Evolutionary conservation across 2,329 filamentous ascomycete genomes (phyloP), one percentile per base, ranked within the genome.

Genomic region (Diaporthe humulicola): DNA sequence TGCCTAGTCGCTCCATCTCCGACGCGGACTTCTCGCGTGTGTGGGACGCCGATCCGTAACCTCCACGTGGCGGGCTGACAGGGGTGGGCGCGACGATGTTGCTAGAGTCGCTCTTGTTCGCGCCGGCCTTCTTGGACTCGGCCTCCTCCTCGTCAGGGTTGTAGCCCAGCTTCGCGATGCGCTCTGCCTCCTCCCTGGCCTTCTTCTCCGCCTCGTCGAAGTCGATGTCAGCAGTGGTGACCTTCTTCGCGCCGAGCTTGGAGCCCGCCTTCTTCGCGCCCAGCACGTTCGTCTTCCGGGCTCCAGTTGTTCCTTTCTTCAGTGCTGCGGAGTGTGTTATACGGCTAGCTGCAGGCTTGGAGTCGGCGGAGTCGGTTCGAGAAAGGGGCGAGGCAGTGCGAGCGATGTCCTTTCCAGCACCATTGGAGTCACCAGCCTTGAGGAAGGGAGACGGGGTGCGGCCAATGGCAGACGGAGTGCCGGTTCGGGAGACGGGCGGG

Each of bases 141-240:
- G 85, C 83, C 61, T 83, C 89, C 78, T 90, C 90, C 84, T 98
- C 96, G 77, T 98, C 94, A 0, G 96, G 95, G 80, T 99, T 95
- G 81, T 99, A 99, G 52, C 97, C 97, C 30, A 99, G 88, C 86
- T 98, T 98, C 83, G 93, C 95, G 82, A 98, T 97, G 78, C 97
- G 93, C 84, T 98, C 97, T 3, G 96, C 97, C 85, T 99, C 97
- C 85, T 98, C 97, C 84, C 96, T 98, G 57, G 97, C 97, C 86
- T 97, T 98, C 85, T 94, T 95, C 88, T 99, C 97, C 4, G 96
- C 97, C 83, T 96, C 97, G 78, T 99, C 97, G 81, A 99, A 99
- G 86, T 99, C 96, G 77, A 99, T 96, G 17, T 92, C 86, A 78
- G 96, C 94, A 60, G 88, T 90, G 4, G 89, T 91, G 45, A 98